Evolutionary conservation across 129 eudicot species (phyloP).

Genomic region (Sambucus nigra): DNA sequence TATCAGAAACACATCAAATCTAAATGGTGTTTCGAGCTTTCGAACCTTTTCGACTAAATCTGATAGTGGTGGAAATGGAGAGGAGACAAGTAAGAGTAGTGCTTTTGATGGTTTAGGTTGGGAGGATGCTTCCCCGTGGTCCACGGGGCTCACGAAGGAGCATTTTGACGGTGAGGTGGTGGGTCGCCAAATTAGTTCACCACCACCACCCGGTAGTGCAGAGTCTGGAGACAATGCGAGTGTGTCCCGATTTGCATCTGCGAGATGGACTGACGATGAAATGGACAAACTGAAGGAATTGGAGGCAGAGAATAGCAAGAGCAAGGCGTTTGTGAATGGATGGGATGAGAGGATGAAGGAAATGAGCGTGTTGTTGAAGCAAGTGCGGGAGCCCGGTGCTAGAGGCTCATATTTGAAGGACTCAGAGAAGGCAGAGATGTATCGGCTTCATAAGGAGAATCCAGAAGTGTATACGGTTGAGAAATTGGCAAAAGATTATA

Average conservation of each 20-base stretch:
- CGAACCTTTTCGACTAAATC: constrained; percentile 28
- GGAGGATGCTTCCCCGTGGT: constrained; percentile 60
- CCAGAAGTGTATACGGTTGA: constrained; percentile 82
- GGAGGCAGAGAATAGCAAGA: constrained; percentile 28
- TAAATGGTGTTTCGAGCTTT: constrained; percentile 14
- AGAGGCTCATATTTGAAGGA: constrained; percentile 81
- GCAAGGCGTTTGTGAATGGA: constrained; percentile 29
- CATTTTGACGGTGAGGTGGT: constrained; percentile 73
- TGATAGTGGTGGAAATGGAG: constrained; percentile 22
- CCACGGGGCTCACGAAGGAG: constrained; percentile 69
- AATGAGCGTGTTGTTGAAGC: constrained; percentile 49
- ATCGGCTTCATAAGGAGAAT: constrained; percentile 70
- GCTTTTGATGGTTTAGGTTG: constrained; percentile 34
- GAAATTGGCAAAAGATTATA: constrained; percentile 67
- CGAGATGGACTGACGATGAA: constrained; percentile 29
- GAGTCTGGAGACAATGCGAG: not conserved
- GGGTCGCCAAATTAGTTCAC: constrained; percentile 33
- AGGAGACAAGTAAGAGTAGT: constrained; percentile 10
- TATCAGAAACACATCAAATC: constrained; percentile 9
- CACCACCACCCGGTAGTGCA: constrained; percentile 4
- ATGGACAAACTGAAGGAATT: constrained; percentile 20
- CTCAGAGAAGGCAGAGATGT: constrained; percentile 84
- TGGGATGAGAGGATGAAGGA: constrained; percentile 50
- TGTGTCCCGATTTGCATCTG: constrained; percentile 13
- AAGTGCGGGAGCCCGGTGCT: constrained; percentile 82